A percentile compares a stretch with the other conserved stretches of the same genome.
These are phyloP conservation scores for Podaxis rugospora DNA, from an alignment of 768 basidiomycete genomes.

Conservation along the genomic window DNA sequence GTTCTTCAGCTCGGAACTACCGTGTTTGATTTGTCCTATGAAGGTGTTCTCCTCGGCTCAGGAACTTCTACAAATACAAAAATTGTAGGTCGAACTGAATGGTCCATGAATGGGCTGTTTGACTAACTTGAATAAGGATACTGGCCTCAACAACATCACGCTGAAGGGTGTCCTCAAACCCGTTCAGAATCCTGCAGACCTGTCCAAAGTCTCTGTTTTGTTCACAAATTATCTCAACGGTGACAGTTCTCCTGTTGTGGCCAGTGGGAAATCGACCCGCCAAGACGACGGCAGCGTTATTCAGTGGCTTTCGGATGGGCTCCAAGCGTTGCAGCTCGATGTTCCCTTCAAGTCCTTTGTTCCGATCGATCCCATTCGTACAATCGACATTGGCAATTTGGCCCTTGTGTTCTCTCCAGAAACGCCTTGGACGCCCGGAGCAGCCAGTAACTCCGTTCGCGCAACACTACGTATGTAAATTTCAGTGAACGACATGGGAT, in stretches of 20 bases:
- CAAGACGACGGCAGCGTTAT: slow-evolving; percentile 53
- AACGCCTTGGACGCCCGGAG: slow-evolving; percentile 53
- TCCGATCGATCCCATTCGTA: slow-evolving; percentile 58
- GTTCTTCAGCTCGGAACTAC: slow-evolving; percentile 65
- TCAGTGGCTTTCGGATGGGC: slow-evolving; percentile 63
- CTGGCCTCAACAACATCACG: slow-evolving; percentile 54
- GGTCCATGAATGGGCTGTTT: background rate
- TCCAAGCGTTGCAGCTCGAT: slow-evolving; percentile 50
- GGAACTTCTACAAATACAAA: slow-evolving; percentile 48
- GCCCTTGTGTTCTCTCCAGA: slow-evolving; percentile 50
- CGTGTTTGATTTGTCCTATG: slow-evolving; percentile 56
- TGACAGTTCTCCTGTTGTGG: slow-evolving; percentile 51
- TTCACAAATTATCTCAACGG: slow-evolving; percentile 74
- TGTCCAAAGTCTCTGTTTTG: slow-evolving; percentile 50
- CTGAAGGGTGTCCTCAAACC: slow-evolving; percentile 53
- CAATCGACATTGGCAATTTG: slow-evolving; percentile 60
- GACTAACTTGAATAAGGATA: slow-evolving; percentile 28
- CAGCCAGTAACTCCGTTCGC: slow-evolving; percentile 53
- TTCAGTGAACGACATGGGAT: background rate
- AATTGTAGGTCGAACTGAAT: slow-evolving; percentile 37
- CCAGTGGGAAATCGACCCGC: slow-evolving; percentile 53
- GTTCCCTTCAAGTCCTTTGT: slow-evolving; percentile 54
- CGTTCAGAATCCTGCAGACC: slow-evolving; percentile 40
- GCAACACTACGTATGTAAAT: slow-evolving; percentile 47
- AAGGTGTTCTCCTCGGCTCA: slow-evolving; percentile 49